Base-by-base conservation (phyloP, 805 yeast genomes). In the Saccharomycopsis olivae region DNA sequence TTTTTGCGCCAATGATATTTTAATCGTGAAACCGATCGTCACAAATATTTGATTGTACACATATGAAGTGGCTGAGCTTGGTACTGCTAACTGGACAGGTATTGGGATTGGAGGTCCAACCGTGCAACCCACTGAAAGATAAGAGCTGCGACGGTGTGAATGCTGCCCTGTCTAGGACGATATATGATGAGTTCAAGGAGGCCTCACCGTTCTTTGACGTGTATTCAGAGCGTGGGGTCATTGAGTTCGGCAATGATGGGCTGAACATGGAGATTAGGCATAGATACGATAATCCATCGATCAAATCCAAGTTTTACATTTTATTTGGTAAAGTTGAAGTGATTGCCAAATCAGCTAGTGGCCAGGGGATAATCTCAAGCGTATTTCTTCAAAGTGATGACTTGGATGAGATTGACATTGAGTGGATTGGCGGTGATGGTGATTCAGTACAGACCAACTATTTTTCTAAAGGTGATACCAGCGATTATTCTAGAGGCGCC, bases 321-420 rank as follows among this genome's bases (percentile, higher is more conserved):
- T 75, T 80, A 79, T 80, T 74, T 55, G 88, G 88, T 34, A 69
- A 68, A 44, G 70, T 78, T 10, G 84, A 78, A 53, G 80, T 70
- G 13, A 61, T 59, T 2, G 55, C 77, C 40, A 64, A 72, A 53
- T 71, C 80, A 8, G 79, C 84, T 4, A 53, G 64, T 15, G 87
- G 87, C 10, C 58, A 55, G 4, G 88, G 87, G 31, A 63, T 80
- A 20, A 67, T 79, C 14, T 73, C 85, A 0, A 69, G 81, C 3
- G 71, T 80, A 45, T 76, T 72, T 40, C 63, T 80, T 28, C 82
- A 77, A 51, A 55, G 62, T 32, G 87, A 80, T 53, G 84, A 73
- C 49, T 62, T 73, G 40, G 88, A 80, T 56, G 88, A 81, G 57
- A 72, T 80, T 35, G 88, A 80, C 56, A 52, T 76, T 32, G 88